Conservation (phyloP, 2,329 filamentous ascomycete genomes). For the Leptographium wingfieldii region DNA sequence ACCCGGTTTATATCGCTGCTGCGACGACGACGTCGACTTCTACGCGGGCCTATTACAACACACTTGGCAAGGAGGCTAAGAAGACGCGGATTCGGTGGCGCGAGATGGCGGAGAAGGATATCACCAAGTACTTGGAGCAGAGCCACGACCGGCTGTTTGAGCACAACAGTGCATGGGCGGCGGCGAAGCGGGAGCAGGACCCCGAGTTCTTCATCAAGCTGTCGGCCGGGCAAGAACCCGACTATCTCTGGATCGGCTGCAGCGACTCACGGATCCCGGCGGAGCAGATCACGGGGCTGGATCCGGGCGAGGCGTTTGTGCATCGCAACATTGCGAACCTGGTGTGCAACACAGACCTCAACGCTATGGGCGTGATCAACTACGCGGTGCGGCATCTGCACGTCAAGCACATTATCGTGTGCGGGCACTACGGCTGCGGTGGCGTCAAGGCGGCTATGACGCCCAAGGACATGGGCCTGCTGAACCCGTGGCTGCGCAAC, state of each 20-base stretch:
- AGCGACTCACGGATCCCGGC: constrained; percentile 86
- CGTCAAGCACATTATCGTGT: constrained; percentile 71
- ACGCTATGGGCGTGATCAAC: constrained; percentile 46
- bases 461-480: constrained; percentile 53
- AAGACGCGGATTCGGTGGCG: neutral
- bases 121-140: constrained; percentile 45
- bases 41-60: neutral
- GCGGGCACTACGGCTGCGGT: constrained; percentile 61
- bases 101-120: constrained; percentile 22
- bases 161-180: constrained; percentile 55
- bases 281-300: constrained; percentile 69
- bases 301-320: constrained; percentile 85
- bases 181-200: constrained; percentile 42
- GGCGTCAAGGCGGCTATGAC: constrained; percentile 41
- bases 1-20: too few relatives aligned
- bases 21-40: too few relatives aligned
- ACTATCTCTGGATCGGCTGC: constrained; percentile 83
- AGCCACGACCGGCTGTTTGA: constrained; percentile 56
- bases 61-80: neutral
- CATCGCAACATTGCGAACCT: constrained; percentile 95
- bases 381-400: constrained; percentile 73
- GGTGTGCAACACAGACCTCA: constrained; percentile 56
- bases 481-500: constrained; percentile 64
- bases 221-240: constrained; percentile 50
- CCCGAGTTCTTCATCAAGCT: constrained; percentile 54